Conservation (phyloP, 1,139 yeast genomes). For the Kodamaea ohmeri region DNA sequence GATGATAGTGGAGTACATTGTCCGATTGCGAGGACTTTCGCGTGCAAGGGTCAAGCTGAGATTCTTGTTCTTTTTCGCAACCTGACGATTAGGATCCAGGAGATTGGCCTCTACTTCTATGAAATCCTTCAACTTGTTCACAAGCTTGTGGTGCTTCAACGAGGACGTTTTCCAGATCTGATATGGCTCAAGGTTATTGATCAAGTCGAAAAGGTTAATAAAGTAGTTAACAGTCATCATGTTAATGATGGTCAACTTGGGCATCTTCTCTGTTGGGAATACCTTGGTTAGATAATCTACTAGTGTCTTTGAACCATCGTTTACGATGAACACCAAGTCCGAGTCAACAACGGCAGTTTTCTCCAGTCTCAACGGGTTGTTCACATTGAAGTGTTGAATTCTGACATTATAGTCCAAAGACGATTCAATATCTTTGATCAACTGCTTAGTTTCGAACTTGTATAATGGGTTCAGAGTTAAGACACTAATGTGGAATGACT, state of each 20-base stretch:
- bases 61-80: constrained; percentile 13
- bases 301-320: constrained; percentile 38
- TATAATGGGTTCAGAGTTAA: constrained; percentile 21
- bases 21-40: constrained; percentile 10
- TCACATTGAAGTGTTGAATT: constrained; percentile 18
- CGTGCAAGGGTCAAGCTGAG: constrained; percentile 10
- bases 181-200: constrained; percentile 32
- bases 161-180: constrained; percentile 45
- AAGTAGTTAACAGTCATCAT: constrained; percentile 43
- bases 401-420: constrained; percentile 13
- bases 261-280: constrained; percentile 14
- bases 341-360: constrained; percentile 16
- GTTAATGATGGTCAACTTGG: constrained; percentile 39
- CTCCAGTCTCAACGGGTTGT: background rate
- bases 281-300: constrained; percentile 24
- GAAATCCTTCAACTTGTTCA: constrained; percentile 26
- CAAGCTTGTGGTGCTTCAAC: constrained; percentile 25
- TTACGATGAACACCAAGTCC: constrained; percentile 36
- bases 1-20: constrained; percentile 27
- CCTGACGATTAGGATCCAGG: constrained; percentile 9
- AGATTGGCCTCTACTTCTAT: constrained; percentile 26
- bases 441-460: constrained; percentile 22
- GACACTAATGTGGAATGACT: constrained; percentile 20
- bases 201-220: constrained; percentile 37
- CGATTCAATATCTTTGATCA: constrained; percentile 19